Evolutionary conservation across 2,329 filamentous ascomycete species (phyloP).

Genomic region (Epichloe hybrida): DNA sequence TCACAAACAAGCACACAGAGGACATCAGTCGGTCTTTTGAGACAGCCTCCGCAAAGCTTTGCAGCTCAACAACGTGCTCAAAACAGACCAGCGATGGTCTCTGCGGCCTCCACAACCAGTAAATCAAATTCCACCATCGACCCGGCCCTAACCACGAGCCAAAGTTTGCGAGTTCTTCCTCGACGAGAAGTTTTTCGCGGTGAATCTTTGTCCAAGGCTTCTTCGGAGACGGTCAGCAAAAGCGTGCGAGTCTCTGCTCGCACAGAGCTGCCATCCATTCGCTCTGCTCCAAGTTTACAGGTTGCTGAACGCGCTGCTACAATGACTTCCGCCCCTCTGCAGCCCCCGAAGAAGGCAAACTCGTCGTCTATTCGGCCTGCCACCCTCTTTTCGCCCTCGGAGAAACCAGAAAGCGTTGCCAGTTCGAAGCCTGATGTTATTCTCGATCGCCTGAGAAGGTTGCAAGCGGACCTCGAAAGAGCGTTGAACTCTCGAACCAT

Average conservation of each 20-base stretch:
- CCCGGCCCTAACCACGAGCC: slow-evolving; percentile 12
- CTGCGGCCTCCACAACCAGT: slow-evolving; percentile 14
- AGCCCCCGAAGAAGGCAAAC: slow-evolving; percentile 15
- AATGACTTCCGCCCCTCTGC: slow-evolving; percentile 12
- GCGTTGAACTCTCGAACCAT: slow-evolving; percentile 50
- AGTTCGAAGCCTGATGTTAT: slow-evolving; percentile 45
- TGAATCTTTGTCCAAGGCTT: slow-evolving; percentile 12
- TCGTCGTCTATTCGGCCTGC: slow-evolving; percentile 23
- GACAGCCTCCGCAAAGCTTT: slow-evolving; percentile 49
- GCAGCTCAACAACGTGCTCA: slow-evolving; percentile 52
- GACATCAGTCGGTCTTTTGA: slow-evolving; percentile 30
- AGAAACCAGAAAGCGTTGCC: slow-evolving; percentile 35
- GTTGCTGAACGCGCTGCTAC: slow-evolving; percentile 19
- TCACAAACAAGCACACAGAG: slow-evolving; percentile 20
- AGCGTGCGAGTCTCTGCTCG: slow-evolving; percentile 17
- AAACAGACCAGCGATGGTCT: slow-evolving; percentile 25
- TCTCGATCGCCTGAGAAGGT: slow-evolving; percentile 37
- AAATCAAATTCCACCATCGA: slow-evolving; percentile 16
- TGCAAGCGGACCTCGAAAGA: slow-evolving; percentile 49
- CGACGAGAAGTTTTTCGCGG: slow-evolving; percentile 16
- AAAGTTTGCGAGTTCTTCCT: slow-evolving; percentile 16
- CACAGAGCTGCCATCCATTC: slow-evolving; percentile 14
- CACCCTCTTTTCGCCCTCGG: slow-evolving; percentile 42
- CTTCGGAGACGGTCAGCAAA: slow-evolving; percentile 12
- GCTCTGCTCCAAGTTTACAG: slow-evolving; percentile 14